Evolutionary conservation across 2,329 filamentous ascomycete genomes (phyloP).

Genomic region (Talaromyces sp.): DNA sequence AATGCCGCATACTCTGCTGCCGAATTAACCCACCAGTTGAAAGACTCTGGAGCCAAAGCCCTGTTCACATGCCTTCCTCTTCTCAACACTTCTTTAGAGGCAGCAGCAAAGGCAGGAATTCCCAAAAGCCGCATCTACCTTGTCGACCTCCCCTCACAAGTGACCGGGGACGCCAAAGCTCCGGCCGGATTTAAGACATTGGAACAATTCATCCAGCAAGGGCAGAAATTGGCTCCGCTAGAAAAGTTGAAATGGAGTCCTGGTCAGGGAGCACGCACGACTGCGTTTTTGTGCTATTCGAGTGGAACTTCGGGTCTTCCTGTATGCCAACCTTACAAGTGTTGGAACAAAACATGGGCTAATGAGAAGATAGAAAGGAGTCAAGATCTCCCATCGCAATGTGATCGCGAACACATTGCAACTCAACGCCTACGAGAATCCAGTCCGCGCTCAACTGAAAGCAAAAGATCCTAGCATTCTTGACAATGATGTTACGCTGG

Average conservation of each 20-base stretch:
- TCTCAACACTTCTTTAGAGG: slow-evolving; percentile 59
- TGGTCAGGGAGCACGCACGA: slow-evolving; percentile 51
- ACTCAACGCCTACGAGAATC: slow-evolving; percentile 48
- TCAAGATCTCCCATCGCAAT: slow-evolving; percentile 76
- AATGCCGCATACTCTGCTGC: slow-evolving; percentile 67
- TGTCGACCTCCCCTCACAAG: slow-evolving; percentile 58
- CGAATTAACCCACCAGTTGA: slow-evolving; percentile 68
- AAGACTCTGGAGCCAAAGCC: slow-evolving; percentile 62
- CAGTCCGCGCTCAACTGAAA: slow-evolving; percentile 20
- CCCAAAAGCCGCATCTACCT: slow-evolving; percentile 63
- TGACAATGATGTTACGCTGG: slow-evolving; percentile 55
- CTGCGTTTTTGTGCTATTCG: slow-evolving; percentile 74
- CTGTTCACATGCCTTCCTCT: slow-evolving; percentile 68
- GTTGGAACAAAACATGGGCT: slow-evolving; percentile 3
- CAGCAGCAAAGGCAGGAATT: slow-evolving; percentile 59
- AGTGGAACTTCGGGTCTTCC: slow-evolving; percentile 75
- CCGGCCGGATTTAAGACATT: slow-evolving; percentile 55
- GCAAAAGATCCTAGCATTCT: slow-evolving; percentile 40
- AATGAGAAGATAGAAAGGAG: slow-evolving; percentile 59
- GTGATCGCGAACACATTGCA: slow-evolving; percentile 73
- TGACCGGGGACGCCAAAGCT: slow-evolving; percentile 44
- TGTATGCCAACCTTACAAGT: slow-evolving; percentile 39
- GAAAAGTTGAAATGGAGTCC: slow-evolving; percentile 37
- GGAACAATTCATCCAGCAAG: slow-evolving; percentile 60
- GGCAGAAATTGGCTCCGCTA: slow-evolving; percentile 39